Base-by-base conservation (phyloP, 1,139 yeast species). In the Candida anutae region DNA sequence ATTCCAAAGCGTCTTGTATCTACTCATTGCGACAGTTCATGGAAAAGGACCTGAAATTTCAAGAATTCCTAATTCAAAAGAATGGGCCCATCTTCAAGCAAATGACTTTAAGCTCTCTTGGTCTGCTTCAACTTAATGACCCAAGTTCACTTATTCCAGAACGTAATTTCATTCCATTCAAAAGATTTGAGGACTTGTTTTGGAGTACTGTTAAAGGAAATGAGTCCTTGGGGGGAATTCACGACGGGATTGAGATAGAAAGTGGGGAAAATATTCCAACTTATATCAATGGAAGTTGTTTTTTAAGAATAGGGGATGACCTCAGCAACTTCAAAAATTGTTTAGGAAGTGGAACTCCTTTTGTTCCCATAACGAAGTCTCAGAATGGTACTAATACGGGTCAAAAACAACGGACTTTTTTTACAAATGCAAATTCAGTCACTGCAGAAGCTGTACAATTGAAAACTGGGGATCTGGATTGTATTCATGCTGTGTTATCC, bases 21-120 rank as follows among this genome's bases (percentile, higher is more conserved):
- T 72, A 69, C 45, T 63, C 66, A 11, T 48, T 75, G 33, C 50
- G 65, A 28, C 76, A 74, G 35, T 73, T 68, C 42, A 61, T 64
- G 52, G 77, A 72, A 27, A 68, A 69, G 32, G 73, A 73, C 32
- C 42, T 55, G 20, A 58, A 55, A 31, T 63, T 67, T 29, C 64
- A 58, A 36, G 62, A 56, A 27, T 56, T 43, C 32, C 36, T 60
- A 6, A 42, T 55, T 13, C 49, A 42, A 25, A 38, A 42, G n/a
- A 44, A 53, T 27, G 31, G 33, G 5, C 24, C 28, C 4, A 20
- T 24, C 6, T 50, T 55, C 30, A 43, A 42, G 25, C 38, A 37
- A 21, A 27, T 33, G 20, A 25, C 40, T 3, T 25, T 27, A 3
- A 31, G 26, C 21, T 24, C 22, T 14, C 35, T 40, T 15, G 32